Base-by-base conservation (phyloP, 164 flowering plant species). In the Platanus orientalis region DNA sequence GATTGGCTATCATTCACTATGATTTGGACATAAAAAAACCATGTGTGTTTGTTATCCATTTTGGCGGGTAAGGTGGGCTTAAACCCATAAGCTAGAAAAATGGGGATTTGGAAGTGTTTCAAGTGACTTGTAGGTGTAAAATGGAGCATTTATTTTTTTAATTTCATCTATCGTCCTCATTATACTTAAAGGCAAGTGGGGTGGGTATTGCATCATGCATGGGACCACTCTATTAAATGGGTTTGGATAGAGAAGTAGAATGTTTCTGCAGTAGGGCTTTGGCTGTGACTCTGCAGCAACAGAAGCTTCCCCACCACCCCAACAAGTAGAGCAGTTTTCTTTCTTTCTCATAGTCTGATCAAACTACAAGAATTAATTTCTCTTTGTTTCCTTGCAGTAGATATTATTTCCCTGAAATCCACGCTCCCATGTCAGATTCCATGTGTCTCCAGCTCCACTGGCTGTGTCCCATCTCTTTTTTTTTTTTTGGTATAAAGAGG, bases 341-440 rank as follows among this genome's bases (percentile, higher is more conserved):
- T 56, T 25, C 11, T 68, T 69, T 49, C 11, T 2, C 26, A 16
- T 26, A 27, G 54, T 62, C 72, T 58, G 60, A 57, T 68, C 60
- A 44, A 48, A 63, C 65, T 52, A 69, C 57, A 66, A 69, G n/a
- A 63, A 64, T 69, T 64, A 56, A 53, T 63, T 70, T 48, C 52
- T 20, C 57, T 62, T 54, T 58, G 70, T 70, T 73, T 63, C 60
- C 58, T 32, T 62, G 59, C 21, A 55, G 57, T 51, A 52, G 52
- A 61, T 39, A 65, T 56, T 50, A 55, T 50, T 62, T 56, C 61
- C 51, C 28, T 29, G 54, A 49, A 62, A 29, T 54, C 59, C 73
- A 63, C 52, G 62, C 62, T 63, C 17, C 50, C 60, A 66, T 81
- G 81, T 84, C 81, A 81, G 82, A 68, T 26, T 74, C 78, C 84